These are phyloP conservation scores for Geranomyces variabilis DNA, from an alignment of 192 early-diverging fungal species.

Conservation along the genomic window DNA sequence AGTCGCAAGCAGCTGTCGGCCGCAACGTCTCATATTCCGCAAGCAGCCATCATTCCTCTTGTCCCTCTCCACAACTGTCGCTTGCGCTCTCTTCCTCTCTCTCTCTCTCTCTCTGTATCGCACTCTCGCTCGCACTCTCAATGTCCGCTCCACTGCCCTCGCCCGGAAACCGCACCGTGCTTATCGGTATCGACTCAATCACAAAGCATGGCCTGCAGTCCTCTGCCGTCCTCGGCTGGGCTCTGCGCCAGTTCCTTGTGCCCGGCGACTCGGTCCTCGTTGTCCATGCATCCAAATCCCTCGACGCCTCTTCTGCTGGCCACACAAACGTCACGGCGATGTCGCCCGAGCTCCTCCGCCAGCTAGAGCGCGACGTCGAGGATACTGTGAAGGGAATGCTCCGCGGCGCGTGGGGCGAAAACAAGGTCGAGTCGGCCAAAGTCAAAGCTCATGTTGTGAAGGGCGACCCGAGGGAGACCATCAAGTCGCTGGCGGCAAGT, in stretches of 20 bases:
- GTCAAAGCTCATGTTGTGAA: constrained; percentile 24
- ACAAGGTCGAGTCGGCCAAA: neutral
- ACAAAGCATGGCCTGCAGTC: constrained; percentile 30
- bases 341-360: constrained; percentile 22
- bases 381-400: constrained; percentile 13
- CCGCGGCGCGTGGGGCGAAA: constrained; percentile 6
- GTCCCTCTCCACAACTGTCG: too few relatives aligned
- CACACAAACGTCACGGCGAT: constrained; percentile 11
- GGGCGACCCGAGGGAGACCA: constrained; percentile 34
- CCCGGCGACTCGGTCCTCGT: constrained; percentile 20
- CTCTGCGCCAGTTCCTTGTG: constrained; percentile 28
- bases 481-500: constrained; percentile 15
- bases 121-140: neutral
- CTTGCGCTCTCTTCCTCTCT: too few relatives aligned
- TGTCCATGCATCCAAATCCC: constrained; percentile 34
- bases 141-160: constrained; percentile 4
- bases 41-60: too few relatives aligned
- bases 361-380: constrained; percentile 20
- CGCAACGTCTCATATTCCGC: too few relatives aligned
- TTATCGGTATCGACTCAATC: constrained; percentile 32
- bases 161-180: constrained; percentile 26
- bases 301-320: neutral
- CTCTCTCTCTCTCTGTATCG: too few relatives aligned
- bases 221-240: constrained; percentile 31
- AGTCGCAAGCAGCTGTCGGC: too few relatives aligned